Evolutionary conservation across 2,329 filamentous ascomycete species (phyloP).

Genomic region (Whalleya microplaca): DNA sequence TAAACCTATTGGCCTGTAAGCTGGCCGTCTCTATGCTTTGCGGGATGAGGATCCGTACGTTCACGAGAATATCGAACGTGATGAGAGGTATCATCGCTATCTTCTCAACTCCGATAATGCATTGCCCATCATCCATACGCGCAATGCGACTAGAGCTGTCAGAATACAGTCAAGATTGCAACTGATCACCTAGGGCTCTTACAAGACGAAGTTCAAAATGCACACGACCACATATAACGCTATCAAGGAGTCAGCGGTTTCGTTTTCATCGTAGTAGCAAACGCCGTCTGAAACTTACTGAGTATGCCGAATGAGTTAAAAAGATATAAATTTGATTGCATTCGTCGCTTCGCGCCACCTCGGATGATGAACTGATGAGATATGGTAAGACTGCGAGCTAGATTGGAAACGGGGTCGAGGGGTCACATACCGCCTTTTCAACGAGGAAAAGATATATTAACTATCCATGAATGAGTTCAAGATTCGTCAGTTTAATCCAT

Average conservation of each 20-base stretch:
- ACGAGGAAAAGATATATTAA: conserved; percentile 69
- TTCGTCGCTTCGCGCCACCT: conserved; percentile 52
- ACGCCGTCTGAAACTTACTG: conserved; percentile 33
- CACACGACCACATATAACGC: conserved; percentile 51
- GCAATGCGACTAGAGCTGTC: conserved; percentile 54
- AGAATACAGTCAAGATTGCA: conserved; percentile 1
- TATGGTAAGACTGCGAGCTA: conserved; percentile 13
- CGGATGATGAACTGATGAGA: conserved; percentile 58
- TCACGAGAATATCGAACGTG: conserved; percentile 62
- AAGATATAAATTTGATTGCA: conserved; percentile 60
- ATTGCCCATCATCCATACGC: conserved; percentile 56
- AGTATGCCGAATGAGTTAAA: conserved; percentile 65
- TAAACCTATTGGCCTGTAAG: conserved; percentile 47
- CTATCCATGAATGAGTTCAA: conserved; percentile 30
- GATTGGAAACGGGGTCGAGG: not conserved
- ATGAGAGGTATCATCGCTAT: conserved; percentile 65
- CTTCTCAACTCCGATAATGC: conserved; percentile 64
- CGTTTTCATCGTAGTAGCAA: not conserved
- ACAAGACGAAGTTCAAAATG: conserved; percentile 65
- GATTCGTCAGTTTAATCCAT: not conserved
- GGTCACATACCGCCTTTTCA: conserved; percentile 61
- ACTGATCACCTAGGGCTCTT: conserved; percentile 29
- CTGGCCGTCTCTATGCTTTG: not conserved
- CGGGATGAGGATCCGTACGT: conserved; percentile 42
- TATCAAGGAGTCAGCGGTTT: conserved; percentile 29